These are phyloP conservation scores for Parastagonospora avenae DNA, from an alignment of 2,329 filamentous ascomycete genomes.

Conservation along the genomic window DNA sequence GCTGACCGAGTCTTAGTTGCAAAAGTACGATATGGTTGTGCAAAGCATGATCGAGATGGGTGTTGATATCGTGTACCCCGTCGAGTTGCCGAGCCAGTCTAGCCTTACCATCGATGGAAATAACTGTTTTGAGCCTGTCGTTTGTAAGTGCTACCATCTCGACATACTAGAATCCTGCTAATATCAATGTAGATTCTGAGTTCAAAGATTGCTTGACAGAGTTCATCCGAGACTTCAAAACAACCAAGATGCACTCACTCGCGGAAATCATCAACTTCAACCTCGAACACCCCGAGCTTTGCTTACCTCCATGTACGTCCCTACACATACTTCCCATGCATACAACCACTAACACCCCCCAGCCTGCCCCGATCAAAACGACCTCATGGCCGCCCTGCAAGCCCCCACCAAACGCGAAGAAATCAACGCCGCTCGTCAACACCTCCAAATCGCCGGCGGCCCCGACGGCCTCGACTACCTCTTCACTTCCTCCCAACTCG, in stretches of 20 bases:
- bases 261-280: slow-evolving; percentile 48
- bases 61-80: slow-evolving; percentile 42
- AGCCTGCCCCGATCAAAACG: slow-evolving; percentile 43
- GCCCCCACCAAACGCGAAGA: slow-evolving; percentile 28
- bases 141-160: slow-evolving; percentile 34
- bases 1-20: slow-evolving; percentile 28
- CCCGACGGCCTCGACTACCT: slow-evolving; percentile 40
- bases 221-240: slow-evolving; percentile 43
- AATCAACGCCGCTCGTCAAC: slow-evolving; percentile 30
- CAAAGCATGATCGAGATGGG: slow-evolving; percentile 44
- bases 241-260: slow-evolving; percentile 44
- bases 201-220: slow-evolving; percentile 41
- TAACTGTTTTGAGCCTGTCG: slow-evolving; percentile 45
- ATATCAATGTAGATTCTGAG: slow-evolving; percentile 34
- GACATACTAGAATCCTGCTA: neutral
- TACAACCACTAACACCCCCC: slow-evolving; percentile 3
- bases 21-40: slow-evolving; percentile 44
- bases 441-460: slow-evolving; percentile 36
- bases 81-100: slow-evolving; percentile 38
- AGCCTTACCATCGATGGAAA: slow-evolving; percentile 37
- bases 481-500: slow-evolving; percentile 34
- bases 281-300: slow-evolving; percentile 42
- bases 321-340: neutral
- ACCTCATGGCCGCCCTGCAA: slow-evolving; percentile 41
- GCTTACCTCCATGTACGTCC: slow-evolving; percentile 35